Evolutionary conservation across 441 rosid species (phyloP).

Genomic region (Mallotus repandus): DNA sequence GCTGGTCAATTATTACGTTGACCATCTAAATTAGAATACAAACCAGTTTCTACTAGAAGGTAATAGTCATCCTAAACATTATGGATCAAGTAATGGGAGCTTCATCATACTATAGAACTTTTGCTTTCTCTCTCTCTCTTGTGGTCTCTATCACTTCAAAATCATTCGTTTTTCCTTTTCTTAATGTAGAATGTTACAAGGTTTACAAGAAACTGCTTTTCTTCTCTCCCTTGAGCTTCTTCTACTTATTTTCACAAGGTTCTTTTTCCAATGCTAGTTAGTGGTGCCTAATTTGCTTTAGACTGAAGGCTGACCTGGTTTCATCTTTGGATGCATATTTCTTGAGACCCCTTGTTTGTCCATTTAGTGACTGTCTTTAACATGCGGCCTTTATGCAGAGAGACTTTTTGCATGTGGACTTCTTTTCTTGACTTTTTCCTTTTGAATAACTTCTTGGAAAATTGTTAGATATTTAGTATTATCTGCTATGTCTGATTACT

Average conservation of each 20-base stretch:
- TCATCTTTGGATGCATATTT: neutral
- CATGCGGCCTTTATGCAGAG: neutral
- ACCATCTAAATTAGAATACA: neutral
- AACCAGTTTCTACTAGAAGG: neutral
- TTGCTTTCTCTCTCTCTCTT: neutral
- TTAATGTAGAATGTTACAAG: neutral
- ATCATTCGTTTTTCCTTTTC: neutral
- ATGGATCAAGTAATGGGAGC: neutral
- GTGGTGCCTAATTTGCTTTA: neutral
- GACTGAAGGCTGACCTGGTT: neutral
- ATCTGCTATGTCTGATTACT: constrained; percentile 14
- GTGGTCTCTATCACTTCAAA: neutral
- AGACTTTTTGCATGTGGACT: too few species aligned
- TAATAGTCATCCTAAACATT: neutral
- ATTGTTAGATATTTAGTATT: constrained; percentile 3
- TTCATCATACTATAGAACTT: neutral
- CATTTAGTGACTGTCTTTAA: neutral
- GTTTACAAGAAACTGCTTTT: neutral
- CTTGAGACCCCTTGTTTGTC: neutral
- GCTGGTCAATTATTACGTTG: neutral
- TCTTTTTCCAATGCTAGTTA: neutral
- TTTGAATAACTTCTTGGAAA: too few species aligned
- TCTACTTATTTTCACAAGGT: neutral
- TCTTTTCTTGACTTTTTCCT: neutral
- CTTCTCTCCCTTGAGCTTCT: neutral